Percentiles rank a stretch among this genome's conserved stretches.
Conservation (phyloP, 805 yeast genomes). For the Blastobotrys chiropterorum region DNA sequence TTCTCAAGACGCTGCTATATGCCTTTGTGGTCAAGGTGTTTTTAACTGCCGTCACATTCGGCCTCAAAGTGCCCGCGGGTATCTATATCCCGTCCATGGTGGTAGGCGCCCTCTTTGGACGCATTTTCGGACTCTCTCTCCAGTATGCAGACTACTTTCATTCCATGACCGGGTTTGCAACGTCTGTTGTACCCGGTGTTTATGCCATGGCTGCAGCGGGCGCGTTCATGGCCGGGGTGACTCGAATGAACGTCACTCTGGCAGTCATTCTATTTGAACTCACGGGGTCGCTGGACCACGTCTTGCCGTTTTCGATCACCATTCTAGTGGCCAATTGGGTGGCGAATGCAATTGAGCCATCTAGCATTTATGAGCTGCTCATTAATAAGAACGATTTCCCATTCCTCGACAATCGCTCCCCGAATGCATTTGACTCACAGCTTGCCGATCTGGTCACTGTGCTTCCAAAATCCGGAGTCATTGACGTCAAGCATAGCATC, state of each 20-base stretch:
- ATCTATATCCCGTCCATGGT: slow-evolving; percentile 62
- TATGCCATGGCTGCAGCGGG: slow-evolving; percentile 97
- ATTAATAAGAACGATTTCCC: slow-evolving; percentile 47
- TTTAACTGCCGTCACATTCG: slow-evolving; percentile 49
- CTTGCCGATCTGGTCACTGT: slow-evolving; percentile 37
- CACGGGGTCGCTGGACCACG: slow-evolving; percentile 52
- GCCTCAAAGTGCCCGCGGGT: slow-evolving; percentile 54
- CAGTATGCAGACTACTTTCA: slow-evolving; percentile 33
- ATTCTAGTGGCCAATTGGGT: slow-evolving; percentile 55
- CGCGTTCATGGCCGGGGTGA: slow-evolving; percentile 90
- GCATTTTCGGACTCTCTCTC: slow-evolving; percentile 41
- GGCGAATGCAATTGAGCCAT: slow-evolving; percentile 45
- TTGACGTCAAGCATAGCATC: slow-evolving; percentile 37
- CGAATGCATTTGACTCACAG: slow-evolving; percentile 30
- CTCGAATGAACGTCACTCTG: slow-evolving; percentile 85
- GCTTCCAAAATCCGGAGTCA: slow-evolving; percentile 21
- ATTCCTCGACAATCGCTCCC: slow-evolving; percentile 42
- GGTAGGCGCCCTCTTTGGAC: slow-evolving; percentile 54
- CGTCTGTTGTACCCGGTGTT: slow-evolving; percentile 85
- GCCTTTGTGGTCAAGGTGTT: slow-evolving; percentile 42
- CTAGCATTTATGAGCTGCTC: slow-evolving; percentile 45
- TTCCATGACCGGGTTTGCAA: slow-evolving; percentile 80
- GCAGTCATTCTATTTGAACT: slow-evolving; percentile 84
- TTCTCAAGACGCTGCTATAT: slow-evolving; percentile 31
- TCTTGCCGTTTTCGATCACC: slow-evolving; percentile 49